Base-by-base conservation (phyloP, 306 rosid species). In the Echinosophora koreensis region DNA sequence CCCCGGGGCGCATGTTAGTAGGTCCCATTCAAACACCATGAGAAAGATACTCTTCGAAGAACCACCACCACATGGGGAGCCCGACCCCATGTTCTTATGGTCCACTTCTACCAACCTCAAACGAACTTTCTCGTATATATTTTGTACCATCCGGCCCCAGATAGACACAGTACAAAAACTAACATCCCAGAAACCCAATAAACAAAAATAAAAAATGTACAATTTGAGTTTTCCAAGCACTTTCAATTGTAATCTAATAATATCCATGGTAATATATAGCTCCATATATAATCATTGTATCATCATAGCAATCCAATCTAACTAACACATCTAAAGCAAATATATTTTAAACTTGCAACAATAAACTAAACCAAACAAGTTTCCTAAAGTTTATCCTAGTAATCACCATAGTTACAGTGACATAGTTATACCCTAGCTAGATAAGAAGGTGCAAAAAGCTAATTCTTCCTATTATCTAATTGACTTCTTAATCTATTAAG, bases 11-110 rank as follows among this genome's bases (percentile, higher is more conserved):
- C 94, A 89, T 81, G 88, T 84, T 86, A 85, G 86, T 72, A 80
- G 97, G 75, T 59, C 90, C 90, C 88, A 55, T 42, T 77, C 72
- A 64, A 66, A 79, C 16, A 55, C 71, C 82, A 38, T 75, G 79
- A 58, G 75, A 77, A 84, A 86, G 87, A 88, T 86, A 86, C 86
- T 80, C 86, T 73, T 81, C 50, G 46, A 80, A 80, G 69, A 74
- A 68, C 84, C 81, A 84, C 89, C 78, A 77, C 90, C 94, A 85
- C 92, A 88, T 89, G 92, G 80, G 73, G 79, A n/a, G 47, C 66
- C 90, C 60, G 73, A 80, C 84, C 87, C 88, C 89, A 79, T 84
- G 71, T 84, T 87, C 80, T 74, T 84, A 39, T 79, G 79, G 77
- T 68, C 75, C 81, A 66, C 71, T 74, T 49, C 32, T 50, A 28